Evolutionary conservation across 352 stramenopile species (phyloP).

Genomic region (Hyaloperonospora arabidopsidis): DNA sequence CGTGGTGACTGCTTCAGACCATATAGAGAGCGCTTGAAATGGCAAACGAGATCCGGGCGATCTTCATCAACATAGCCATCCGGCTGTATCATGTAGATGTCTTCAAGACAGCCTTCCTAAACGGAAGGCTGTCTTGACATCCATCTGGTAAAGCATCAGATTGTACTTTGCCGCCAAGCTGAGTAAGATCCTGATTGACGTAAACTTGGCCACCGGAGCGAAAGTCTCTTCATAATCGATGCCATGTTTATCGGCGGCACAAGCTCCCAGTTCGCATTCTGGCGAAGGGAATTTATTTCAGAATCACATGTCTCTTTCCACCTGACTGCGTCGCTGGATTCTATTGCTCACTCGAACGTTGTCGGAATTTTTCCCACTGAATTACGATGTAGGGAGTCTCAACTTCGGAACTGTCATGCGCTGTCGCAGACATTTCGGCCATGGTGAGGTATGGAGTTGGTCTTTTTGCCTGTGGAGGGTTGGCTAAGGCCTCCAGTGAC

Average conservation of each 20-base stretch:
- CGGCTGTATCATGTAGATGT: not conserved
- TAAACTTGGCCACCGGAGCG: conserved; percentile 7
- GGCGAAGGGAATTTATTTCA: not conserved
- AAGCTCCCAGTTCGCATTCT: not conserved
- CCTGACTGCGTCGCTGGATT: not conserved
- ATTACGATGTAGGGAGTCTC: not conserved
- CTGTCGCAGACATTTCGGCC: not conserved
- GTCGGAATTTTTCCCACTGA: not conserved
- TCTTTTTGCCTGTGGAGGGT: not conserved
- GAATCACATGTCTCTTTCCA: not conserved
- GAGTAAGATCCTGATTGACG: not conserved
- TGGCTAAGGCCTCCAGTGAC: not conserved
- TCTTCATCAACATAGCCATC: not conserved
- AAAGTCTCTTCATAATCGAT: conserved; percentile 19
- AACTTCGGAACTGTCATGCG: not conserved
- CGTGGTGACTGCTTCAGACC: too few relatives aligned
- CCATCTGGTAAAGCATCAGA: not conserved
- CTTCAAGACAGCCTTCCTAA: not conserved
- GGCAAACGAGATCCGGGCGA: not conserved
- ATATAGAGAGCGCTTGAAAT: too few relatives aligned
- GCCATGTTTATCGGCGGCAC: conserved; percentile 8
- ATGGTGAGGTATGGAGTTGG: not conserved
- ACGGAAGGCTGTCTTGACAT: conserved; percentile 1
- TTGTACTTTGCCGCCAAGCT: not conserved
- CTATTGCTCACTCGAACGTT: not conserved